Base-by-base conservation (phyloP, 208 protist genomes). In the Leptomonas pyrrhocoris region DNA sequence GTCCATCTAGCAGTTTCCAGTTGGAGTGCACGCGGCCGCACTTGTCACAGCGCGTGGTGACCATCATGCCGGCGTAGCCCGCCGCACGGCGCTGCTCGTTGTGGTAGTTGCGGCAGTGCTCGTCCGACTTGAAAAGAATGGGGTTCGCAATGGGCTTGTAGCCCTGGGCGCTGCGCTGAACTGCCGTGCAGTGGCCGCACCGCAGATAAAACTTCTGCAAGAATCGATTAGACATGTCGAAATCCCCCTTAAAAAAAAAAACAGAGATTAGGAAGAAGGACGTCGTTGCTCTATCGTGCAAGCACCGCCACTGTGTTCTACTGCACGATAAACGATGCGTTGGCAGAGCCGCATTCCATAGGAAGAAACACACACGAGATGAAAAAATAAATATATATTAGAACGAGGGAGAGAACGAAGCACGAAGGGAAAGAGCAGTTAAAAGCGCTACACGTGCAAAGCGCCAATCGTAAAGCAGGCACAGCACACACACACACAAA, bases 81-180 rank as follows among this genome's bases (percentile, higher is more conserved):
- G 57, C 68, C 21, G 81, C 77, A n/a, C 81, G 81, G 11, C 84
- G 83, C 80, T 90, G 81, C 68, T 96, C 91, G 36, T 85, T 43
- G 75, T 93, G 84, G 63, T 81, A 94, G 61, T 83, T 91, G n/a
- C 86, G 79, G 46, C 85, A 94, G 51, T 96, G 91, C 21, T 74
- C 81, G 51, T 96, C 87, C 2, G 89, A 88, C 56, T 94, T 84
- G 74, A 96, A 96, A 40, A 94, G 79, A 57, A 94, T 94, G 31
- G 91, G 91, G 62, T 96, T 94, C 2, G 88, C 81, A 63, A 96
- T 93, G 7, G 91, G 87, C 53, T 66, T 67, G 81, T 96, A 96
- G 28, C 91, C 91, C 28, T 88, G 76, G 18, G 89, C 89, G 27
- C 64, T 51, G 28, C 88, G 85, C 80, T 94, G 85, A 40, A 91